Base-by-base conservation (phyloP, 371 early-diverging fungal genomes). In the Syncephalastrum contaminatum region DNA sequence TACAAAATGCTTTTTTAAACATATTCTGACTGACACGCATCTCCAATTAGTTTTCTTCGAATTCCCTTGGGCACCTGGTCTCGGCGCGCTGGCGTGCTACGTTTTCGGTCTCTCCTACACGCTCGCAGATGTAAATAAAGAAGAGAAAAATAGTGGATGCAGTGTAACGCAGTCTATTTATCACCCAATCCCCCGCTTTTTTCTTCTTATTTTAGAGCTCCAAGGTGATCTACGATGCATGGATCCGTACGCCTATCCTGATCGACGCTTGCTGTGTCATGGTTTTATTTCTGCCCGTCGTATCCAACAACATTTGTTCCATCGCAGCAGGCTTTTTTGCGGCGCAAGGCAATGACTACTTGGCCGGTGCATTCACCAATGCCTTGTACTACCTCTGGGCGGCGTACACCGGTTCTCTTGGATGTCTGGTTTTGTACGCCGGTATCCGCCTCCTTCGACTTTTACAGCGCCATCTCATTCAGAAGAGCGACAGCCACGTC, bases 71-170 rank as follows among this genome's bases (percentile, higher is more conserved):
- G 73, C 70, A 56, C 62, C 66, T 58, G 69, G 67, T 20, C 43
- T 76, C 21, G 53, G 63, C 25, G 70, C 76, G 0, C 53, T 76
- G 14, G 54, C 69, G 7, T 68, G 70, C 40, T 76, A 76, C 42
- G 40, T 72, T 1, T 76, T 70, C 60, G 76, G 76, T 27, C 67
- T 76, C 41, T 70, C 73, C 1, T 69, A 67, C 40, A 75, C 69
- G 2, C 60, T 75, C 1, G 59, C 64, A 30, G 63, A 62, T 62
- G 76, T 75, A 72, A 56, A 25, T 42, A n/a, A 15, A 19, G 22
- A 54, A 45, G 16, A 51, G 51, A 51, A 14, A 51, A 36, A 16
- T 21, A 4, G 21, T 21, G 48, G 20, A 22, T 18, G 48, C 52
- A 25, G 52, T 57, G 48, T 27, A 44, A 40, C 21, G 14, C 19